Base-by-base conservation (phyloP, 345 rosid species). In the Draba incana region DNA sequence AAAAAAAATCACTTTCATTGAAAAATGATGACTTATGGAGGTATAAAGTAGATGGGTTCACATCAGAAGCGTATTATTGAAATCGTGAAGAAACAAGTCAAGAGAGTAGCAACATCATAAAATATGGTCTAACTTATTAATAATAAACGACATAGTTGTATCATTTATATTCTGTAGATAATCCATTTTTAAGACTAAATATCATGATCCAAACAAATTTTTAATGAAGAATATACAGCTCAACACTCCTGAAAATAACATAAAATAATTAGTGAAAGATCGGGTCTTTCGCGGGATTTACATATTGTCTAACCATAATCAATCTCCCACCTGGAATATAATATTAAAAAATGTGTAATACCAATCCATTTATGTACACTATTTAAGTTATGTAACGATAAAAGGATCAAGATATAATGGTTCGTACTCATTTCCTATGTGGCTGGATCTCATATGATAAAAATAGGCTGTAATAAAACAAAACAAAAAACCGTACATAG, bases 21-120 rank as follows among this genome's bases (percentile, higher is more conserved):
- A 31, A 48, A 55, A 64, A 66, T 43, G 16, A 45, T 52, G 72
- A 59, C 4, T 51, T 58, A 50, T 27, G 56, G 47, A 59, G 45
- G 6, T 25, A 35, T 52, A 52, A 45, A 53, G 51, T 25, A 45
- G 74, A 68, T 68, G 74, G 64, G 64, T 67, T 67, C 78, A 75
- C 74, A 68, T 75, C 74, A 62, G 8, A 54, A 39, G 64, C 47
- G 55, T 61, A 62, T 54, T 53, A 74, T 39, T 54, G 59, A 62
- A 75, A 61, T 55, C 52, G 78, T 62, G 57, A 68, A 75, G 74
- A 75, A 75, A 62, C 69, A 54, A 75, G 78, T 75, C 69, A 74
- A 74, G 57, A 61, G 57, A 67, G 73, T 16, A 67, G 46, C 68
- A 66, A 53, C 73, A 60, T 74, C 45, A 67, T 60, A 74, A 37